These are phyloP conservation scores for Pelargonium fulgidum DNA, from an alignment of 441 rosid genomes.

Conservation along the genomic window DNA sequence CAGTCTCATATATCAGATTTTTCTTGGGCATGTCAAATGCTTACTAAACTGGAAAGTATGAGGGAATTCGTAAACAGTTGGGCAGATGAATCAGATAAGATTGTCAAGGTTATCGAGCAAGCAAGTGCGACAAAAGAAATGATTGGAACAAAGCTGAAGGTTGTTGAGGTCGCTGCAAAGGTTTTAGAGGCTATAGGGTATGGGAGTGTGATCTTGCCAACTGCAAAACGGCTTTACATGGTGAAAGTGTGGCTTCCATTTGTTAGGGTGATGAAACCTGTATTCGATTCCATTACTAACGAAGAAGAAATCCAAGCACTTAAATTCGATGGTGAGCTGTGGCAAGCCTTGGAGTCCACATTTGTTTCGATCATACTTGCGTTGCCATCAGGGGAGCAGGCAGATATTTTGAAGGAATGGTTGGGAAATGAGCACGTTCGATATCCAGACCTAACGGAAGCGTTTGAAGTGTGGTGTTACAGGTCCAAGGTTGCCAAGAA, in stretches of 20 bases:
- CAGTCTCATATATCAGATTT: constrained; percentile 52
- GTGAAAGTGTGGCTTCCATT: constrained; percentile 87
- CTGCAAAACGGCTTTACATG: constrained; percentile 56
- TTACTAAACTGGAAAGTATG: constrained; percentile 70
- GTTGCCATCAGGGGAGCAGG: constrained; percentile 71
- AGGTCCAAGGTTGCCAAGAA: constrained; percentile 78
- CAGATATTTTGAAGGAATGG: constrained; percentile 81
- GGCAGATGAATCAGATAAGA: constrained; percentile 71
- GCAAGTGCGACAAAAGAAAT: constrained; percentile 31
- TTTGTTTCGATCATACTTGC: constrained; percentile 66
- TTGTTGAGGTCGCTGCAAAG: constrained; percentile 62
- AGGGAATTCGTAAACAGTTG: constrained; percentile 62
- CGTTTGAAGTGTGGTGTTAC: constrained; percentile 85
- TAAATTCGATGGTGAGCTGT: constrained; percentile 62
- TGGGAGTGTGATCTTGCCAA: constrained; percentile 67
- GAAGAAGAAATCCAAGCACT: constrained; percentile 32
- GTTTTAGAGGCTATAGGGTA: constrained; percentile 69
- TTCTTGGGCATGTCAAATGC: constrained; percentile 66
- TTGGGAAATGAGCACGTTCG: constrained; percentile 37
- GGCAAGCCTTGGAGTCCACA: constrained; percentile 75
- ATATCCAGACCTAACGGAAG: constrained; percentile 89
- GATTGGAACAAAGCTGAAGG: constrained; percentile 45
- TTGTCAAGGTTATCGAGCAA: constrained; percentile 37
- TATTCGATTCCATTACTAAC: constrained; percentile 37
- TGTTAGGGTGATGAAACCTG: constrained; percentile 59